Evolutionary conservation across 2,329 filamentous ascomycete genomes (phyloP).

Genomic region (Elsinoe arachidis): DNA sequence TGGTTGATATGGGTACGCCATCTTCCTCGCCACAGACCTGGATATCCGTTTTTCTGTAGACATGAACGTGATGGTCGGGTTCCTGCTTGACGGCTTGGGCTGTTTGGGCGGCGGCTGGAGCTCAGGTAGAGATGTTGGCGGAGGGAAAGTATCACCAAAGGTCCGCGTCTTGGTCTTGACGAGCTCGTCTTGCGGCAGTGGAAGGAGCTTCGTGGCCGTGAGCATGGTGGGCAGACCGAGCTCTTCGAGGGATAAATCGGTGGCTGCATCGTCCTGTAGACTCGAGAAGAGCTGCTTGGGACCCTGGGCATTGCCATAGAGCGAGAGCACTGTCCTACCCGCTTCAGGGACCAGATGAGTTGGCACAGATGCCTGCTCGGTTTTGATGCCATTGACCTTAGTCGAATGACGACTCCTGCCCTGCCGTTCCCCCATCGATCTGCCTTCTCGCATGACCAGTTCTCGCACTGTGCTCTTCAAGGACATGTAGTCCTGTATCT

Average conservation of each 20-base stretch:
- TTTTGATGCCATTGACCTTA: conserved; percentile 13
- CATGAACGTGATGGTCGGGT: conserved; percentile 42
- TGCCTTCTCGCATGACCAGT: conserved; percentile 23
- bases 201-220: conserved; percentile 56
- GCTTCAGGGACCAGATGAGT: conserved; percentile 19
- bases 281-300: conserved; percentile 81
- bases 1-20: conserved; percentile 56
- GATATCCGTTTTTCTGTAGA: conserved; percentile 41
- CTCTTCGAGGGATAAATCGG: conserved; percentile 45
- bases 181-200: conserved; percentile 36
- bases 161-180: conserved; percentile 49
- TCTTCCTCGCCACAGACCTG: conserved; percentile 33
- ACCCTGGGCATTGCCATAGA: conserved; percentile 66
- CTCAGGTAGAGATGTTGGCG: conserved; percentile 55
- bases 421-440: conserved; percentile 6
- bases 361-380: conserved; percentile 5
- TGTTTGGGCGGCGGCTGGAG: conserved; percentile 62
- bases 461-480: conserved; percentile 24
- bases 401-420: conserved; percentile 18
- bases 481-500: conserved; percentile 25
- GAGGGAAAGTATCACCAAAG: conserved; percentile 65
- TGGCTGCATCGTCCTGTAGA: conserved; percentile 47
- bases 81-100: conserved; percentile 58
- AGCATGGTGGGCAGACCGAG: conserved; percentile 66
- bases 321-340: conserved; percentile 58